Percentiles rank a stretch among this genome's conserved stretches.
Conservation (phyloP, 192 early-diverging fungal genomes). For the Jimgerdemannia lactiflua region DNA sequence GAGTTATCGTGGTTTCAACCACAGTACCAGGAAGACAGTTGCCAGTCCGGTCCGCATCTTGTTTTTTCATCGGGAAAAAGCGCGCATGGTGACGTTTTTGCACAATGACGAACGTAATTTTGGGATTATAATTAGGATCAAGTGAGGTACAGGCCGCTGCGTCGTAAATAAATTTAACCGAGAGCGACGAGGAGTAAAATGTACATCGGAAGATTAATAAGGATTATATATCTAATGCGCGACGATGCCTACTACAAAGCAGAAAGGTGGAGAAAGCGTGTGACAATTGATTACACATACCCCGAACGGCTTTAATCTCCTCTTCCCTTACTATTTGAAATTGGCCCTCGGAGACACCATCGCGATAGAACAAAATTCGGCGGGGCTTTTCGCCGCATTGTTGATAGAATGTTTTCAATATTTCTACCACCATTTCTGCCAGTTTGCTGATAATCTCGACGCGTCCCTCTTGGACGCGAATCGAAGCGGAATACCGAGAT, state of each 20-base stretch:
- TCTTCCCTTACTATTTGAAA: constrained; percentile 68
- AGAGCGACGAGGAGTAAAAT: constrained; percentile 30
- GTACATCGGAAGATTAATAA: constrained; percentile 19
- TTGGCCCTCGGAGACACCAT: constrained; percentile 90
- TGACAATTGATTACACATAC: constrained; percentile 46
- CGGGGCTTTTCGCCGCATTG: constrained; percentile 66
- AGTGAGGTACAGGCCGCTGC: constrained; percentile 54
- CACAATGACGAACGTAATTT: constrained; percentile 80
- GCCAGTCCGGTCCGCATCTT: constrained; percentile 64
- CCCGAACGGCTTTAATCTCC: constrained; percentile 71
- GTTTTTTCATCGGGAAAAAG: constrained; percentile 69
- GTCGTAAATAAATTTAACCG: constrained; percentile 18
- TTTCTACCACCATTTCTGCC: constrained; percentile 57
- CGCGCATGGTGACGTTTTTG: constrained; percentile 92
- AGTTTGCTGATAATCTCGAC: constrained; percentile 73
- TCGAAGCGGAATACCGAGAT: constrained; percentile 56
- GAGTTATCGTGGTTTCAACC: constrained; percentile 65
- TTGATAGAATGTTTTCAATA: constrained; percentile 66
- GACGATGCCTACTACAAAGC: no score
- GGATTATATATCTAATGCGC: constrained; percentile 4
- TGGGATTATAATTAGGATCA: constrained; percentile 68
- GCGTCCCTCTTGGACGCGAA: constrained; percentile 65
- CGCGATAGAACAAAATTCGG: constrained; percentile 85
- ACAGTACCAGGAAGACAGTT: constrained; percentile 87
- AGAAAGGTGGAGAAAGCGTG: no score